These are phyloP conservation scores for Mucor indicus DNA, from an alignment of 371 early-diverging fungal species.

Conservation along the genomic window DNA sequence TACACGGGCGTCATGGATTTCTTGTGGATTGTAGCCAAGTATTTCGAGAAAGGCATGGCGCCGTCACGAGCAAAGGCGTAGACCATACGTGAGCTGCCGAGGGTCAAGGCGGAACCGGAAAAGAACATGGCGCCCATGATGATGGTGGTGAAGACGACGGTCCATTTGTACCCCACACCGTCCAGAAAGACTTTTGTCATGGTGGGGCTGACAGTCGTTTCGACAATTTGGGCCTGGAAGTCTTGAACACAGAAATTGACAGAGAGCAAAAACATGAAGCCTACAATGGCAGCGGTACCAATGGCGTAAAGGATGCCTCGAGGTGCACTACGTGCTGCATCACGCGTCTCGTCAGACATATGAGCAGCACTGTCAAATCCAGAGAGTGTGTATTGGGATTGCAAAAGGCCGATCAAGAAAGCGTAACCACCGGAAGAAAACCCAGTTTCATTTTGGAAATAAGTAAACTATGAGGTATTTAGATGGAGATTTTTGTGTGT, in stretches of 20 bases:
- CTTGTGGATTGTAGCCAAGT: conserved; percentile 38
- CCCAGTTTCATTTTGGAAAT: conserved; percentile 44
- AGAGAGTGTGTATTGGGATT: conserved; percentile 53
- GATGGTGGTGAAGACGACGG: conserved; percentile 48
- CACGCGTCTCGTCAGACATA: conserved; percentile 74
- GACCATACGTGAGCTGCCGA: conserved; percentile 65
- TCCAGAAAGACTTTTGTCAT: conserved; percentile 60
- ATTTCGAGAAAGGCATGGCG: conserved; percentile 56
- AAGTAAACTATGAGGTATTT: conserved; percentile 22
- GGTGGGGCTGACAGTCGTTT: conserved; percentile 33
- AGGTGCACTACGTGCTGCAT: conserved; percentile 64
- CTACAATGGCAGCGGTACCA: conserved; percentile 41
- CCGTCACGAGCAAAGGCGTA: conserved; percentile 77
- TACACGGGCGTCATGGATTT: conserved; percentile 30
- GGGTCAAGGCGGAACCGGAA: conserved; percentile 46
- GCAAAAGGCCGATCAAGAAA: conserved; percentile 46
- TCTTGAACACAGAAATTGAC: conserved; percentile 46
- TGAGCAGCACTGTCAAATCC: conserved; percentile 77
- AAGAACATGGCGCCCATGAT: conserved; percentile 58
- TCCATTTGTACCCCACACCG: conserved; percentile 51
- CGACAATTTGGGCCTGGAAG: conserved; percentile 38
- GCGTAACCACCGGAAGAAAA: conserved; percentile 40
- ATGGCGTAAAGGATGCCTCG: conserved; percentile 59
- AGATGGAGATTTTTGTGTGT: no score
- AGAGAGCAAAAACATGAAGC: conserved; percentile 38